Conservation (phyloP, 2,329 filamentous ascomycete species). For the Talaromyces sp. region DNA sequence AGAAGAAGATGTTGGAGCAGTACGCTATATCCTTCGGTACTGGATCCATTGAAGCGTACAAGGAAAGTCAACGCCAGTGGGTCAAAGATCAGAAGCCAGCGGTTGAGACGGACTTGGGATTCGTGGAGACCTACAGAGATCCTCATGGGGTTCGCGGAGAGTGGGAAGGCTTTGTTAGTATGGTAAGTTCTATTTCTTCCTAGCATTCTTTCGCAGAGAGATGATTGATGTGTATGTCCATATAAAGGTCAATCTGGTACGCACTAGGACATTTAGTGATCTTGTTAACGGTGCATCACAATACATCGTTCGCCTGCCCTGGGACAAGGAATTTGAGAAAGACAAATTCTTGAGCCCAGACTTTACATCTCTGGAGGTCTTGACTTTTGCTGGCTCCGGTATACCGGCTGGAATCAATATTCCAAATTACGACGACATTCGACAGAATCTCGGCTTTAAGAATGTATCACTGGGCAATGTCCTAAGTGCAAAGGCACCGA, state of each 20-base stretch:
- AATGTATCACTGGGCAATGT: conserved; percentile 86
- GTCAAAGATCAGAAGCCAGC: conserved; percentile 75
- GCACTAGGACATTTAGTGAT: conserved; percentile 79
- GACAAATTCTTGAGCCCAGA: conserved; percentile 93
- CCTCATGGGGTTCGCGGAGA: conserved; percentile 75
- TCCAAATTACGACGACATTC: conserved; percentile 55
- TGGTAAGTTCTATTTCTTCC: conserved; percentile 33
- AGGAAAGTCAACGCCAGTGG: conserved; percentile 75
- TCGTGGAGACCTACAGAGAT: conserved; percentile 81
- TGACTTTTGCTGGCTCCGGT: conserved; percentile 67
- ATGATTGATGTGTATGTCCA: conserved; percentile 30
- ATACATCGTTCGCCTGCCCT: conserved; percentile 85
- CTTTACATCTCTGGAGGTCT: conserved; percentile 88
- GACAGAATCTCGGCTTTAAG: conserved; percentile 61
- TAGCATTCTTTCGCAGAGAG: background rate
- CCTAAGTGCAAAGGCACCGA: conserved; percentile 80
- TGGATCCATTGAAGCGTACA: conserved; percentile 71
- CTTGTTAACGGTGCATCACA: conserved; percentile 74
- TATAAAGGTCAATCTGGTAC: conserved; percentile 70
- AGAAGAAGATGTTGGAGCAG: conserved; percentile 66
- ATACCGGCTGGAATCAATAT: conserved; percentile 58
- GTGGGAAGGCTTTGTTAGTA: conserved; percentile 78
- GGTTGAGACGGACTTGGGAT: conserved; percentile 76
- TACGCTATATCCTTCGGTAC: conserved; percentile 70
- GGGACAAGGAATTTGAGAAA: conserved; percentile 86